Conservation (phyloP, 169 alveolate species). For the Pseudocohnilembus persalinus region DNA sequence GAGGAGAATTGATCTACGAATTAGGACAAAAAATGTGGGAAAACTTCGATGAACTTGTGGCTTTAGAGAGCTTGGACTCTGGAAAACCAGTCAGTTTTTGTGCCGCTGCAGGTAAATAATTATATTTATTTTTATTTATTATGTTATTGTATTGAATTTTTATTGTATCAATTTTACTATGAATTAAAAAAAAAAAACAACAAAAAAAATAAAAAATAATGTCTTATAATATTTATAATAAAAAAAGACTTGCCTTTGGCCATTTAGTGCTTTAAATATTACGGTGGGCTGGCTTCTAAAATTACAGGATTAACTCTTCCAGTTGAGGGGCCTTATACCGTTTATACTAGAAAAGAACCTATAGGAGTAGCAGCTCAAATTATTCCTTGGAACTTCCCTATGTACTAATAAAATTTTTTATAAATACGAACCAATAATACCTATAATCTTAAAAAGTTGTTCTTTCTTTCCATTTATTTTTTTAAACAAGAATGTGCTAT, state of each 20-base stretch:
- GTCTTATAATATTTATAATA: not conserved
- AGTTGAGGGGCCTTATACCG: slow-evolving; percentile 38
- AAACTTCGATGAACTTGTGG: slow-evolving; percentile 80
- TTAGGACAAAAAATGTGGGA: slow-evolving; percentile 78
- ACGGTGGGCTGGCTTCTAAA: slow-evolving; percentile 84
- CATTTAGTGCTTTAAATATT: slow-evolving; percentile 59
- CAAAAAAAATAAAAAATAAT: not conserved
- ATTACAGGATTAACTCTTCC: slow-evolving; percentile 70
- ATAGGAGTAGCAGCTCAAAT: slow-evolving; percentile 37
- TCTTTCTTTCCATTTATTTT: slow-evolving; percentile 53
- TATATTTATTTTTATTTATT: not conserved
- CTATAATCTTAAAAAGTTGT: slow-evolving; percentile 55
- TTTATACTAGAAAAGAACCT: slow-evolving; percentile 67
- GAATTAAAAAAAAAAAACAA: no score
- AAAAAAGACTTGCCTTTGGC: slow-evolving; percentile 53
- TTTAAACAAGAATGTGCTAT: slow-evolving; percentile 82
- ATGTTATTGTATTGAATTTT: no score
- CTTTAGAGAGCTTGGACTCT: slow-evolving; percentile 79
- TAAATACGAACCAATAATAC: no score
- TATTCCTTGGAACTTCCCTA: slow-evolving; percentile 92
- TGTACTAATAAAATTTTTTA: slow-evolving; percentile 12
- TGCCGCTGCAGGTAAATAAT: slow-evolving; percentile 24
- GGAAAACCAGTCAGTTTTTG: slow-evolving; percentile 79
- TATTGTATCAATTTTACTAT: no score
- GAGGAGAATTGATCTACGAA: slow-evolving; percentile 63